A percentile compares a stretch with the other conserved stretches of the same genome.
Evolutionary conservation across 768 basidiomycete species (phyloP).

Genomic region (Tephrocybe rancida): DNA sequence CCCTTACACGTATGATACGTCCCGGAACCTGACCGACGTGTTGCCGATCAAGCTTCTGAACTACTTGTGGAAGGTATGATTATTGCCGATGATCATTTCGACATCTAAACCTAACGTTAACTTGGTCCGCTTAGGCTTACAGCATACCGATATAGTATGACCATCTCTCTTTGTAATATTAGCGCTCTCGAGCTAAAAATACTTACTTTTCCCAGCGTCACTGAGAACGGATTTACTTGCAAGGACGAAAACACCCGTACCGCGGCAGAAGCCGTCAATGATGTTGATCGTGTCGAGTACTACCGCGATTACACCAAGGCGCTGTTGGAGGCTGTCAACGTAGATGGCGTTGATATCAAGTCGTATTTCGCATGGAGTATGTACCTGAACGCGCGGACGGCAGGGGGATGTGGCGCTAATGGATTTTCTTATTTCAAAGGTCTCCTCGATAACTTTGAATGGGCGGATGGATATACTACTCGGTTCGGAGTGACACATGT

Average conservation of each 20-base stretch:
- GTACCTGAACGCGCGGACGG: conserved; percentile 19
- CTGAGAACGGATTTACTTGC: conserved; percentile 71
- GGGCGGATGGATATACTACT: conserved; percentile 68
- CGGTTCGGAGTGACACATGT: conserved; percentile 75
- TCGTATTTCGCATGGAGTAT: conserved; percentile 71
- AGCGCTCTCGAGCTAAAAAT: not conserved
- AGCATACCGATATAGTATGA: conserved; percentile 56
- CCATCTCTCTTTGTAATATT: not conserved
- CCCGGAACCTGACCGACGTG: not conserved
- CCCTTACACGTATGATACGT: not conserved
- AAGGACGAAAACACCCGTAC: conserved; percentile 55
- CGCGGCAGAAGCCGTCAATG: conserved; percentile 50
- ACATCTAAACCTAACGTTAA: not conserved
- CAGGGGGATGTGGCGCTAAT: not conserved
- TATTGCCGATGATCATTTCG: not conserved
- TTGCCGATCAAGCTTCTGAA: conserved; percentile 46
- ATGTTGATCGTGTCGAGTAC: conserved; percentile 63
- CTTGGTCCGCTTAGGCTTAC: conserved; percentile 30
- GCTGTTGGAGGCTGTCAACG: conserved; percentile 51
- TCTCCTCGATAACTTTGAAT: conserved; percentile 72
- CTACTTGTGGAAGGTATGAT: conserved; percentile 63
- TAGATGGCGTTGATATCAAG: conserved; percentile 60
- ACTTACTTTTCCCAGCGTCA: conserved; percentile 43
- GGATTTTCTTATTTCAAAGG: conserved; percentile 31
- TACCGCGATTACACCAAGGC: conserved; percentile 56